phyloP scores from a whole-genome alignment of 345 rosid genomes.

The Streptanthus diversifolius region DNA sequence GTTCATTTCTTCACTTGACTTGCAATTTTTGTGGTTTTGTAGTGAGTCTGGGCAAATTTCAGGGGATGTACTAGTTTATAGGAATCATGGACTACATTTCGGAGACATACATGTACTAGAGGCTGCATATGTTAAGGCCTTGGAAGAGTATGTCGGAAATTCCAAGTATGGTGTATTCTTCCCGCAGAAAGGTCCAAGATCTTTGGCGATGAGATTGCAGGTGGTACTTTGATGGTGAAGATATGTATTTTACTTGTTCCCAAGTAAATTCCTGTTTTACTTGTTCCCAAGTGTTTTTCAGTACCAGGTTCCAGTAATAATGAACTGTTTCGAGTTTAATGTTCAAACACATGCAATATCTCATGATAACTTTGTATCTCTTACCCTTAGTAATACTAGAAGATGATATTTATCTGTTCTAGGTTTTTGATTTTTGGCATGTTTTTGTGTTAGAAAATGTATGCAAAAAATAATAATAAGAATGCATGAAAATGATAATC shows the following conservation, averaged over 20 bases:
- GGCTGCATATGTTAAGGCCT: constrained; percentile 50
- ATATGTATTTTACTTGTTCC: constrained; percentile 53
- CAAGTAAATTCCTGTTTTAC: no score
- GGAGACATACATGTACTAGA: constrained; percentile 70
- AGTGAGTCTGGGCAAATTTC: constrained; percentile 73
- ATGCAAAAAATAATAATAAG: no score
- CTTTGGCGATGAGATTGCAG: constrained; percentile 75
- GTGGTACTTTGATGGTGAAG: constrained; percentile 80
- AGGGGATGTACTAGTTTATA: constrained; percentile 70
- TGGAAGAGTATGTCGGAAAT: constrained; percentile 54
- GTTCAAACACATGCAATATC: neutral
- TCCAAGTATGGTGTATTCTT: constrained; percentile 77
- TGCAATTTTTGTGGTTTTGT: neutral
- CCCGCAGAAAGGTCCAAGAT: constrained; percentile 57
- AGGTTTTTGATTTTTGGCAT: no score
- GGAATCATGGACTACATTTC: constrained; percentile 76
- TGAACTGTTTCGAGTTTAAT: neutral
- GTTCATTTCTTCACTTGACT: neutral
- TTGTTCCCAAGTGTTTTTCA: constrained; percentile 2
- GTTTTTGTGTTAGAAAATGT: no score
- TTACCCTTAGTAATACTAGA: neutral
- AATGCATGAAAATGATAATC: no score
- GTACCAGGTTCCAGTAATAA: neutral
- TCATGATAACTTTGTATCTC: neutral
- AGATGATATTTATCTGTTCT: no score